Evolutionary conservation across 495 filamentous ascomycete species (phyloP).

Genomic region (Tuber indicum): DNA sequence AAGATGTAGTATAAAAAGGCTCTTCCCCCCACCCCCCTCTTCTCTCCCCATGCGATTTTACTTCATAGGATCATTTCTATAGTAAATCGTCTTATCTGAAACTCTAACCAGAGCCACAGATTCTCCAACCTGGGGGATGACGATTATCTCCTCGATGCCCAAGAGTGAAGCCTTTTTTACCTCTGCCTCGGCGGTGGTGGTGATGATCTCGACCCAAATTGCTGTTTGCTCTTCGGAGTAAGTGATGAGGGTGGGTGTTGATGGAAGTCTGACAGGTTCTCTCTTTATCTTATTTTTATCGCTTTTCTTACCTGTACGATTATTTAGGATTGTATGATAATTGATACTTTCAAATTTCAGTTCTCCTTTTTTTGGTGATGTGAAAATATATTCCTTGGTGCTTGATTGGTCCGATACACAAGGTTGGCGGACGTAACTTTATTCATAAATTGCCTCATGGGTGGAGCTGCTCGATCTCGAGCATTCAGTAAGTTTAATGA

Average conservation of each 20-base stretch:
- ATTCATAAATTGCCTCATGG: background rate
- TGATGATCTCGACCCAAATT: constrained; percentile 58
- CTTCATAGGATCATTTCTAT: constrained; percentile 88
- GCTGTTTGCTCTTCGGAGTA: constrained; percentile 50
- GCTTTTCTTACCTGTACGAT: background rate
- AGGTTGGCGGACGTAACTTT: background rate
- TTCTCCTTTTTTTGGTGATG: background rate
- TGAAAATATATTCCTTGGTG: background rate
- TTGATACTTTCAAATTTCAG: background rate
- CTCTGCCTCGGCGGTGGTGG: constrained; percentile 54
- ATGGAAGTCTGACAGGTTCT: constrained; percentile 60
- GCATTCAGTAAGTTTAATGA: background rate
- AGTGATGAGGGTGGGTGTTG: constrained; percentile 54
- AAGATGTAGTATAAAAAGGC: constrained; percentile 19
- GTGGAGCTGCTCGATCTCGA: background rate
- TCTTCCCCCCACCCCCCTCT: constrained; percentile 32
- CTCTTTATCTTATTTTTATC: constrained; percentile 38
- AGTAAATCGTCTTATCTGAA: constrained; percentile 74
- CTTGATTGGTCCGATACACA: background rate
- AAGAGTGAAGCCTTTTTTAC: constrained; percentile 51
- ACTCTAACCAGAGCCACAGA: constrained; percentile 66
- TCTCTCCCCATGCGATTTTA: constrained; percentile 44
- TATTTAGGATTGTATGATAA: background rate
- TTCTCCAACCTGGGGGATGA: constrained; percentile 58
- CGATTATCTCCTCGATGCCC: constrained; percentile 53